phyloP scores from a whole-genome alignment of 2,329 filamentous ascomycete genomes.

The Botrytis medusae region DNA sequence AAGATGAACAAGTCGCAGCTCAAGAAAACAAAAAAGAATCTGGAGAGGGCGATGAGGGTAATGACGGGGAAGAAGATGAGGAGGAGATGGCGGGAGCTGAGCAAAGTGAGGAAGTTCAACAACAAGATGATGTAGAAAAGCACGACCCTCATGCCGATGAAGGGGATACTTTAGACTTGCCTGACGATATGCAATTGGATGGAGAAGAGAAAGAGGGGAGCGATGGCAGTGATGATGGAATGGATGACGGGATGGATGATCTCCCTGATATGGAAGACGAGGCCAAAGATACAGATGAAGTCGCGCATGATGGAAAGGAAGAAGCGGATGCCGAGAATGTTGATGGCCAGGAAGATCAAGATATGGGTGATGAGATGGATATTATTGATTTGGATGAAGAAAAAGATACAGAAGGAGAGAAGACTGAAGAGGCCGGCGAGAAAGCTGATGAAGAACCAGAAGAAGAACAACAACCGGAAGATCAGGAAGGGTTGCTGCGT shows the following conservation, averaged over 20 bases:
- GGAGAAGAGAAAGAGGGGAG: slow-evolving; percentile 55
- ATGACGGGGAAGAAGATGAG: slow-evolving; percentile 51
- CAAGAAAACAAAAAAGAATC: slow-evolving; percentile 60
- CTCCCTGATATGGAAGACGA: slow-evolving; percentile 50
- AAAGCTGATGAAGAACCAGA: slow-evolving; percentile 49
- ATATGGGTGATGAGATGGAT: slow-evolving; percentile 40
- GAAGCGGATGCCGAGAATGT: slow-evolving; percentile 44
- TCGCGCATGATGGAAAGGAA: slow-evolving; percentile 47
- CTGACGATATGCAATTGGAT: slow-evolving; percentile 70
- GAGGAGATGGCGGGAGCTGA: slow-evolving; percentile 55
- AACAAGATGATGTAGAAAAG: slow-evolving; percentile 58
- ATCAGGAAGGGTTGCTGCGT: slow-evolving; percentile 43
- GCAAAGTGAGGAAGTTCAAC: slow-evolving; percentile 53
- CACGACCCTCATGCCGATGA: slow-evolving; percentile 67
- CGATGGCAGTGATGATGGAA: slow-evolving; percentile 39
- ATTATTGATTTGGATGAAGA: slow-evolving; percentile 39
- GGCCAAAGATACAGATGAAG: slow-evolving; percentile 43
- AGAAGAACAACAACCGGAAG: slow-evolving; percentile 53
- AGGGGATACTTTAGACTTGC: slow-evolving; percentile 66
- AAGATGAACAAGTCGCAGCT: slow-evolving; percentile 51
- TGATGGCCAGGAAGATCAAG: slow-evolving; percentile 44
- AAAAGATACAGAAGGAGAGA: slow-evolving; percentile 40
- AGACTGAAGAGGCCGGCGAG: slow-evolving; percentile 54
- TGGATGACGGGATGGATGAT: slow-evolving; percentile 51
- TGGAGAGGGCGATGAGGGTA: slow-evolving; percentile 50